These are phyloP conservation scores for Pichia nanzhaoensis DNA, from an alignment of 805 yeast genomes.

Conservation along the genomic window DNA sequence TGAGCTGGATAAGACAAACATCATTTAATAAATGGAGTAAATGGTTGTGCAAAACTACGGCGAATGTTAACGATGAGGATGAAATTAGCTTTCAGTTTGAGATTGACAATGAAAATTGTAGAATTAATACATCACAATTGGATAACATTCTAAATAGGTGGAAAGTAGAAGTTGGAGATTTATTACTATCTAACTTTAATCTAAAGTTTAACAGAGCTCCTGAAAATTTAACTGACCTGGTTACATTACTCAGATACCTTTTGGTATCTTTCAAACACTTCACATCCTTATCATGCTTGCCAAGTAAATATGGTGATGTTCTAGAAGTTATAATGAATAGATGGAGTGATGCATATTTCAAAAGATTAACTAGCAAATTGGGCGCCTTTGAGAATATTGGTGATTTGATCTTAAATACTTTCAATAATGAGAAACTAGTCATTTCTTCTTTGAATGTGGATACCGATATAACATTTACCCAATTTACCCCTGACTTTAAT, in stretches of 20 bases:
- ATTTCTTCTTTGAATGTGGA: conserved; percentile 11
- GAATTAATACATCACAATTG: conserved; percentile 9
- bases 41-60: conserved; percentile 23
- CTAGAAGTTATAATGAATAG: conserved; percentile 14
- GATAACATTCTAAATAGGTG: conserved; percentile 14
- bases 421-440: conserved; percentile 10
- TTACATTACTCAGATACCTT: conserved; percentile 16
- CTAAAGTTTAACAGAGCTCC: conserved; percentile 7
- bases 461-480: conserved; percentile 16
- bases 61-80: conserved; percentile 4
- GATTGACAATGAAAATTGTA: conserved; percentile 14
- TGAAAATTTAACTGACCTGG: conserved; percentile 16
- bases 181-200: conserved; percentile 12
- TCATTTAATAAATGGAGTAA: conserved; percentile 23
- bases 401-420: conserved; percentile 15
- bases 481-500: conserved; percentile 19
- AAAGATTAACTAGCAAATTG: conserved; percentile 14
- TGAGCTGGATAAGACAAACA: conserved; percentile 26
- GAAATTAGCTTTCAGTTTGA: conserved; percentile 19
- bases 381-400: conserved; percentile 18
- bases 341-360: conserved; percentile 19
- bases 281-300: conserved; percentile 24
- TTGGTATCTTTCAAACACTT: conserved; percentile 27
- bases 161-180: conserved; percentile 19
- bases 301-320: background rate